A percentile compares a stretch with the other conserved stretches of the same genome.
Conservation (phyloP, 495 filamentous ascomycete genomes). For the Rostrohypoxylon terebratum region DNA sequence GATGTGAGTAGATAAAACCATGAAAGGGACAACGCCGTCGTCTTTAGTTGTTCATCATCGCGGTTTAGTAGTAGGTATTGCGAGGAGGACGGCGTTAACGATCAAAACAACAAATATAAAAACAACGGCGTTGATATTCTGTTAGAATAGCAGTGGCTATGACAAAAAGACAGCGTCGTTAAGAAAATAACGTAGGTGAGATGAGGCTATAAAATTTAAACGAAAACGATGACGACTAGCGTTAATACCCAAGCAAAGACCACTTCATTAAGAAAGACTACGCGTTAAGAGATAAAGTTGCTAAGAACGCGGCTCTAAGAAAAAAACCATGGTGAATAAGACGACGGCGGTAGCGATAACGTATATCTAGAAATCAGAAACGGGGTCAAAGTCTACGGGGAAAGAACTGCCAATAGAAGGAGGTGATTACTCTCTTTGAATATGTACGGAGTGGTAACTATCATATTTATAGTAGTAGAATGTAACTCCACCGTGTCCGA, state of each 20-base stretch:
- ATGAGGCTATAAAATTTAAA: background rate
- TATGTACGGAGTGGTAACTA: background rate
- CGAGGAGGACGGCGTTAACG: too few relatives aligned
- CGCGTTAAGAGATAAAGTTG: too few relatives aligned
- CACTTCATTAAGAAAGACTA: background rate
- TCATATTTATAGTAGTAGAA: too few relatives aligned
- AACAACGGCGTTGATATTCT: background rate
- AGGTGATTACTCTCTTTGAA: background rate
- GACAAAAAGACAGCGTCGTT: background rate
- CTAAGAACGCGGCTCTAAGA: background rate
- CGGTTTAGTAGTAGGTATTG: too few relatives aligned
- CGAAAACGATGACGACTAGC: background rate
- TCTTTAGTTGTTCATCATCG: too few relatives aligned
- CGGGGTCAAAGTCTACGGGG: background rate
- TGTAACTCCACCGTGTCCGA: too few relatives aligned
- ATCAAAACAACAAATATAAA: background rate
- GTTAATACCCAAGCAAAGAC: background rate
- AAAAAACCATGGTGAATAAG: background rate
- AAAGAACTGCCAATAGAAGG: background rate
- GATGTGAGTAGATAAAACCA: too few relatives aligned
- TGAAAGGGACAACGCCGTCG: too few relatives aligned
- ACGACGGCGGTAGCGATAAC: background rate
- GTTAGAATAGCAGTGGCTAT: background rate
- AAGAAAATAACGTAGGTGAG: background rate
- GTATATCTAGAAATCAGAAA: background rate